Conservation (phyloP, 495 filamentous ascomycete genomes). For the Hypoxylon fuscum region DNA sequence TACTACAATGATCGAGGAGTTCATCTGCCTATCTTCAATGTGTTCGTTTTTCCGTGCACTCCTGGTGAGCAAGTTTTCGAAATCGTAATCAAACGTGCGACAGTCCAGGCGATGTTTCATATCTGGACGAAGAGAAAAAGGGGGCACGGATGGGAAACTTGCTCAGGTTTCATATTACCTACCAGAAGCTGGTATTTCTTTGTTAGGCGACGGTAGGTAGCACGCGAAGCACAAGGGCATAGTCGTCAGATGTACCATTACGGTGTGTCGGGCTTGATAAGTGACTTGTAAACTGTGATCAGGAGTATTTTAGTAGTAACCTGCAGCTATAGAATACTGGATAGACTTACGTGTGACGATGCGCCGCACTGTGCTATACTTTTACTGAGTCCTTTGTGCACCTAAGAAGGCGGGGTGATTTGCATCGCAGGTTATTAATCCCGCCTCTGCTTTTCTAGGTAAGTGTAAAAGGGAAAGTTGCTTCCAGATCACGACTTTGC, state of each 20-base stretch:
- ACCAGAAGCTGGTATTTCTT: conserved; percentile 14
- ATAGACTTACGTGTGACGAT: conserved; percentile 12
- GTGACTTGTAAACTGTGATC: not conserved
- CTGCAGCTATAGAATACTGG: too few species aligned
- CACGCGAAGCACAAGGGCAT: conserved; percentile 21
- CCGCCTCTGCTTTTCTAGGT: not conserved
- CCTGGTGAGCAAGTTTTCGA: conserved; percentile 39
- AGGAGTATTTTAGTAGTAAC: too few species aligned
- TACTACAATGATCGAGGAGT: too few species aligned
- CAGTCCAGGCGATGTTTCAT: conserved; percentile 40
- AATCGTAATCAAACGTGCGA: conserved; percentile 1
- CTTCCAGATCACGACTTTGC: conserved; percentile 12
- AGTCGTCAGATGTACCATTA: conserved; percentile 3
- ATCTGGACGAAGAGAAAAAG: conserved; percentile 21
- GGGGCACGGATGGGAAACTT: conserved; percentile 39
- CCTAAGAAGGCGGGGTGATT: conserved; percentile 24
- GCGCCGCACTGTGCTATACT: conserved; percentile 40
- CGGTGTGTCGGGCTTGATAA: not conserved
- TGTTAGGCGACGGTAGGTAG: conserved; percentile 27
- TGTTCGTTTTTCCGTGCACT: too few species aligned
- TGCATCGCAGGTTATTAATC: conserved; percentile 13
- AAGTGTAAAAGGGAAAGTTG: not conserved
- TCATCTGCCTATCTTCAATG: too few species aligned
- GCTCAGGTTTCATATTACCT: conserved; percentile 41
- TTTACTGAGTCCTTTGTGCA: conserved; percentile 26